Evolutionary conservation across 1,284 basidiomycete species (phyloP).

Genomic region (Porodaedalea pini): DNA sequence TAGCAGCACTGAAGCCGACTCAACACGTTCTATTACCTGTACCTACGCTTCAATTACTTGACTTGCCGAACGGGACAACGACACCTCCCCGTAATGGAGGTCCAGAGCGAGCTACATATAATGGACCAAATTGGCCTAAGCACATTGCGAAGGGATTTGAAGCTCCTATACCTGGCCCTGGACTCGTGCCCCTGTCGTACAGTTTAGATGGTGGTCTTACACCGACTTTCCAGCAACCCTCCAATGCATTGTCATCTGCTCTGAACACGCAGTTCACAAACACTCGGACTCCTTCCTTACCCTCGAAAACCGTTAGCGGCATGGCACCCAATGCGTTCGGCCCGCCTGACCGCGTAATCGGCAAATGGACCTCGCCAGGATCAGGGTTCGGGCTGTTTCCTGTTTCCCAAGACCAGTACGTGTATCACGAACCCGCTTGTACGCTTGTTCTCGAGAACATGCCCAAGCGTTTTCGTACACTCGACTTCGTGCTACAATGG

Average conservation of each 20-base stretch:
- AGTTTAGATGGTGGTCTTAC: too few species aligned
- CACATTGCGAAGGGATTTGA: not conserved
- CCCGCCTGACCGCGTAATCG: not conserved
- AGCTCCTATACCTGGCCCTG: not conserved
- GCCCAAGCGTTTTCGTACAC: constrained; percentile 5
- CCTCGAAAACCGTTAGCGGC: not conserved
- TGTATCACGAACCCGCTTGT: not conserved
- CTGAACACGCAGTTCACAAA: not conserved
- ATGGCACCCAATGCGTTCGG: not conserved
- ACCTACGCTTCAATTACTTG: too few species aligned
- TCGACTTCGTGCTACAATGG: constrained; percentile 10
- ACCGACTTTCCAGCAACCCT: too few species aligned
- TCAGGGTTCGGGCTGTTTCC: not conserved
- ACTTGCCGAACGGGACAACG: too few species aligned
- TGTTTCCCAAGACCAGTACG: not conserved
- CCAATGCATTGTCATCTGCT: not conserved
- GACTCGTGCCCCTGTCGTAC: not conserved
- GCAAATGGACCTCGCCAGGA: not conserved
- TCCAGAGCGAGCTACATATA: not conserved
- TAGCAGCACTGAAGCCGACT: too few species aligned
- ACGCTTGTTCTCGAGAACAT: constrained; percentile 5
- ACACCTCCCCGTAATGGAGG: too few species aligned
- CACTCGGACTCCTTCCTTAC: not conserved
- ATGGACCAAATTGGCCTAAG: not conserved
- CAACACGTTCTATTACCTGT: too few species aligned